A percentile compares a stretch with the other conserved stretches of the same genome.
These are phyloP conservation scores for Saccharomycopsis sp. DNA, from an alignment of 805 yeast species.

Conservation along the genomic window DNA sequence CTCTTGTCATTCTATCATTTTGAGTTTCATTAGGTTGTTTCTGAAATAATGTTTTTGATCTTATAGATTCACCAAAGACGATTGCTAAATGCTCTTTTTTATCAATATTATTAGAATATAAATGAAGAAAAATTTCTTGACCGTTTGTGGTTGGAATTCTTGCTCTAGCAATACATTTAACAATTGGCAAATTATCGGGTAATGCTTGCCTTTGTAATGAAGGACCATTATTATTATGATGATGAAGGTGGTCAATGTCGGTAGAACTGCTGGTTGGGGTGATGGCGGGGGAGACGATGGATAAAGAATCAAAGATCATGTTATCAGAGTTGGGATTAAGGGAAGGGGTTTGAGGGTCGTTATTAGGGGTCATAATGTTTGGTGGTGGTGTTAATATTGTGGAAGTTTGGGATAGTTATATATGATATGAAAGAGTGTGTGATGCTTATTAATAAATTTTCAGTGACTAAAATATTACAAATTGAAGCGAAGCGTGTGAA, in stretches of 20 bases:
- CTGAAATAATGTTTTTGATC: constrained; percentile 64
- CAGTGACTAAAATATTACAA: too few relatives aligned
- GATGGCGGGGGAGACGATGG: constrained; percentile 13
- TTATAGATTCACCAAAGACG: constrained; percentile 87
- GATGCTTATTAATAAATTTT: too few relatives aligned
- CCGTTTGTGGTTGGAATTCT: constrained; percentile 95
- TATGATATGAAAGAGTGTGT: too few relatives aligned
- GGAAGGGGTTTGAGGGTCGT: too few relatives aligned
- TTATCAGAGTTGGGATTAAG: too few relatives aligned
- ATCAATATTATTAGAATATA: constrained; percentile 80
- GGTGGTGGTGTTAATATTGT: too few relatives aligned
- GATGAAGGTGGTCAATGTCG: too few relatives aligned
- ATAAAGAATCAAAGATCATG: constrained; percentile 13
- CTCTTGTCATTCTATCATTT: constrained; percentile 94
- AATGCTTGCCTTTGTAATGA: neutral
- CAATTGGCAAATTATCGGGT: constrained; percentile 46
- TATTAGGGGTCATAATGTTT: too few relatives aligned
- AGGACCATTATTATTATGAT: neutral
- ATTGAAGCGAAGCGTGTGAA: too few relatives aligned
- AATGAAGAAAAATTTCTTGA: constrained; percentile 84
- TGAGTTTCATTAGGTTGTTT: constrained; percentile 65
- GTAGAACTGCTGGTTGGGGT: constrained; percentile 11
- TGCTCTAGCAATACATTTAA: constrained; percentile 54
- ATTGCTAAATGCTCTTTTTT: constrained; percentile 93
- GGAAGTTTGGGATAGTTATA: too few relatives aligned